Evolutionary conservation across 345 rosid genomes (phyloP).

Genomic region (Murraya koenigii): DNA sequence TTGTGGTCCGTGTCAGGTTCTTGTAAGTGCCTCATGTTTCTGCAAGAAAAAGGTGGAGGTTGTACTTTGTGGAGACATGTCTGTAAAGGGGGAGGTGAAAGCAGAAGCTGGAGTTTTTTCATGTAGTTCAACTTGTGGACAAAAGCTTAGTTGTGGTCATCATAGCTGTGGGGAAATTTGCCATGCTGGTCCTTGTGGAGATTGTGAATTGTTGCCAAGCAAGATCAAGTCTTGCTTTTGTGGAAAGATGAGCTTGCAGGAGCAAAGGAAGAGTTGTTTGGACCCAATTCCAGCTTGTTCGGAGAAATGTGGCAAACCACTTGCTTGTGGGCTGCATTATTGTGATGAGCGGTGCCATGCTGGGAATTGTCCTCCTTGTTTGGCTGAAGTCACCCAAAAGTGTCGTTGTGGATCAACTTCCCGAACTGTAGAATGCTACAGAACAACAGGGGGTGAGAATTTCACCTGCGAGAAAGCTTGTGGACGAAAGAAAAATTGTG

Average conservation of each 20-base stretch:
- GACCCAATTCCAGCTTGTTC: constrained; percentile 82
- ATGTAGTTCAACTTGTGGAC: constrained; percentile 62
- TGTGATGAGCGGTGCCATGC: constrained; percentile 80
- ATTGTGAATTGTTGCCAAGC: constrained; percentile 65
- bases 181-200: constrained; percentile 87
- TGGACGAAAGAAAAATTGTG: constrained; percentile 81
- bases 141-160: constrained; percentile 62
- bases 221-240: constrained; percentile 72
- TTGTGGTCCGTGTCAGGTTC: constrained; percentile 73
- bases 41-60: constrained; percentile 76
- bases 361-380: constrained; percentile 84
- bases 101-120: constrained; percentile 75
- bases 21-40: constrained; percentile 72
- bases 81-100: constrained; percentile 72
- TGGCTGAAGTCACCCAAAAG: constrained; percentile 59
- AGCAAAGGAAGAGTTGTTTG: constrained; percentile 74
- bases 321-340: constrained; percentile 64
- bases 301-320: constrained; percentile 58
- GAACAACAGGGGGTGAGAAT: constrained; percentile 49
- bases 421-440: constrained; percentile 69
- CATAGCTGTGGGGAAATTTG: constrained; percentile 66
- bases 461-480: constrained; percentile 81
- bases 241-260: constrained; percentile 70
- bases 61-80: constrained; percentile 78
- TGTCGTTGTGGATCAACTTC: constrained; percentile 81